Base-by-base conservation (phyloP, 768 basidiomycete genomes). In the Butyriboletus loyo region DNA sequence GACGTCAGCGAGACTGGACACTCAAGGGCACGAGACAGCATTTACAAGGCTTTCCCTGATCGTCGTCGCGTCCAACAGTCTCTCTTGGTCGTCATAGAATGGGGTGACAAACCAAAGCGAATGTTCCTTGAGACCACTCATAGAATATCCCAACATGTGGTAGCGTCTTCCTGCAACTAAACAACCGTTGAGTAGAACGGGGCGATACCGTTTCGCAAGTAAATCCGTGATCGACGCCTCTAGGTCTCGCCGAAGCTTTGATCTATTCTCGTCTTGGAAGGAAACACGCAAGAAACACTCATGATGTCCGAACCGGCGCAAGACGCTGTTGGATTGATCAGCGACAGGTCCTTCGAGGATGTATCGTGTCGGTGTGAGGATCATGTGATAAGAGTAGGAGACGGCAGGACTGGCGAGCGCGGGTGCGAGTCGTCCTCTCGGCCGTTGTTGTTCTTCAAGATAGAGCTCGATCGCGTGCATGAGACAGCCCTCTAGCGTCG, bases 91-190 rank as follows among this genome's bases (percentile, higher is more conserved):
- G 17, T 67, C 59, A 1, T 1, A 50, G 49, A 82, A 82, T 0
- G 74, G 72, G 8, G 71, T 68, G 22, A 80, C 75, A 52, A 82
- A 82, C 65, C 73, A 75, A 43, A 80, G 68, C 0, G 76, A 75
- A 46, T 81, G 77, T 38, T 78, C 71, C 53, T 73, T 73, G 48
- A 81, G 64, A 4, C 80, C 80, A 45, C 77, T 79, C 72, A 77
- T 78, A 3, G 79, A 80, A 51, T 81, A 81, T 5, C 76, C 81
- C 24, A 82, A 59, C 59, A 81, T 73, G 3, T 77, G 53, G 55
- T 73, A 81, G 0, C 55, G 53, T 28, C 79, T 69, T 8, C 80
- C 80, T 3, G 73, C 80, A 11, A 81, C 64, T 4, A 17, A 19
- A 10, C 72, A 61, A 0, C 77, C 77, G 0, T 58, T 37, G 27